Conservation (phyloP, 2,329 filamentous ascomycete species). For the Colletotrichum musae region DNA sequence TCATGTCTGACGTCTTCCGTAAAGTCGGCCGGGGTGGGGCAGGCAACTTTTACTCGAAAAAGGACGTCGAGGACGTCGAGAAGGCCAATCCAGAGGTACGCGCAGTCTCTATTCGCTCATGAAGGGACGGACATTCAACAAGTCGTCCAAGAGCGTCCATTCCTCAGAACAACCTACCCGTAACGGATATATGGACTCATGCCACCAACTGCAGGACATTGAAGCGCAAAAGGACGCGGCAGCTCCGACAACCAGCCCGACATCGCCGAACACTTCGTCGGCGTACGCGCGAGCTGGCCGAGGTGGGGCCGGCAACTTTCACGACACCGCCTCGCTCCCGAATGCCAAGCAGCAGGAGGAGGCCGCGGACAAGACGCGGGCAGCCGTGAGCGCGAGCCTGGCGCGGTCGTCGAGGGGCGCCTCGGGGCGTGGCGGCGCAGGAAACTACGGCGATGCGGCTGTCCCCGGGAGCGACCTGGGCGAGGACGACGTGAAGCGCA, state of each 20-base stretch:
- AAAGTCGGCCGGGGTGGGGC: conserved; percentile 74
- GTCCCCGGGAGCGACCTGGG: conserved; percentile 44
- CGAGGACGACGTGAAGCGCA: conserved; percentile 50
- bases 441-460: conserved; percentile 61
- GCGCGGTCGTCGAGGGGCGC: conserved; percentile 44
- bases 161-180: no score
- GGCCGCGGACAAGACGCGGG: conserved; percentile 51
- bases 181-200: background rate
- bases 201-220: conserved; percentile 46
- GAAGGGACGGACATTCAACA: no score
- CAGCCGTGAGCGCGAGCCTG: conserved; percentile 51
- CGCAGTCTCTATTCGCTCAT: background rate
- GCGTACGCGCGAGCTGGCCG: conserved; percentile 64
- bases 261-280: conserved; percentile 29
- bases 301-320: conserved; percentile 75
- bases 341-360: conserved; percentile 52
- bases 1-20: conserved; percentile 60
- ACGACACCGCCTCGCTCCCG: conserved; percentile 54
- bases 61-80: conserved; percentile 63
- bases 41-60: conserved; percentile 72
- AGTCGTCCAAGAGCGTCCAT: no score
- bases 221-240: conserved; percentile 49
- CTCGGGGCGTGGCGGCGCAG: conserved; percentile 70
- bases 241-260: conserved; percentile 46
- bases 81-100: conserved; percentile 46